Evolutionary conservation across 371 early-diverging fungal genomes (phyloP).

Genomic region (Lichtheimia ramosa): DNA sequence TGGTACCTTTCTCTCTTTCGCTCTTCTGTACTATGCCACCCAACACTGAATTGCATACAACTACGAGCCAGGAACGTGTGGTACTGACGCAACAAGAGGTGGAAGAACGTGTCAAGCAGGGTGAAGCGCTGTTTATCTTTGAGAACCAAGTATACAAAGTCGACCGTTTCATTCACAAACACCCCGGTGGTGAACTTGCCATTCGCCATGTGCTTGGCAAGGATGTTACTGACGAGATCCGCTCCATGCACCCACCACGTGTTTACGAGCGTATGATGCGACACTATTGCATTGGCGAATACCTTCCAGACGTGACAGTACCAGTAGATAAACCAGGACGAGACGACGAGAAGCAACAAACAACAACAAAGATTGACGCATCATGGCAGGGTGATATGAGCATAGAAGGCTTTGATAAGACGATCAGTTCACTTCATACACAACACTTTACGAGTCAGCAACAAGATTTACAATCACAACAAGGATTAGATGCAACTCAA

Average conservation of each 20-base stretch:
- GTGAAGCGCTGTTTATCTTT: conserved; percentile 73
- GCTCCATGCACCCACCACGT: conserved; percentile 84
- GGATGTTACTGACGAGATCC: conserved; percentile 91
- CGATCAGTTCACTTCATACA: conserved; percentile 28
- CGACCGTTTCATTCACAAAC: conserved; percentile 76
- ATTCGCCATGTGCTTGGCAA: conserved; percentile 82
- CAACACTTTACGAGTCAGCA: conserved; percentile 22
- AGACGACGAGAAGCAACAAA: background rate
- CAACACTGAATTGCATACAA: conserved; percentile 21
- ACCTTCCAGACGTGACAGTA: conserved; percentile 17
- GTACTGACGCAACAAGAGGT: conserved; percentile 40
- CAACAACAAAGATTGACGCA: conserved; percentile 3
- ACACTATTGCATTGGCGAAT: conserved; percentile 75
- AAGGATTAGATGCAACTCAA: conserved; percentile 39
- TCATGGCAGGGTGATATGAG: conserved; percentile 36
- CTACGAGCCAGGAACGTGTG: conserved; percentile 4
- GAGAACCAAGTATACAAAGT: conserved; percentile 86
- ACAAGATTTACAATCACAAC: conserved; percentile 10
- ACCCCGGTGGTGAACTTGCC: conserved; percentile 92
- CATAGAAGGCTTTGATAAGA: conserved; percentile 33
- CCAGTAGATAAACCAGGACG: background rate
- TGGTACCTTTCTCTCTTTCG: background rate
- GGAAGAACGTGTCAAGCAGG: conserved; percentile 47
- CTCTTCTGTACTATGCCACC: conserved; percentile 25
- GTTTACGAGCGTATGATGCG: conserved; percentile 76